A percentile compares a stretch with the other conserved stretches of the same genome.
Conservation (phyloP, 1,139 yeast genomes). For the Entelexis sorbosivorans region DNA sequence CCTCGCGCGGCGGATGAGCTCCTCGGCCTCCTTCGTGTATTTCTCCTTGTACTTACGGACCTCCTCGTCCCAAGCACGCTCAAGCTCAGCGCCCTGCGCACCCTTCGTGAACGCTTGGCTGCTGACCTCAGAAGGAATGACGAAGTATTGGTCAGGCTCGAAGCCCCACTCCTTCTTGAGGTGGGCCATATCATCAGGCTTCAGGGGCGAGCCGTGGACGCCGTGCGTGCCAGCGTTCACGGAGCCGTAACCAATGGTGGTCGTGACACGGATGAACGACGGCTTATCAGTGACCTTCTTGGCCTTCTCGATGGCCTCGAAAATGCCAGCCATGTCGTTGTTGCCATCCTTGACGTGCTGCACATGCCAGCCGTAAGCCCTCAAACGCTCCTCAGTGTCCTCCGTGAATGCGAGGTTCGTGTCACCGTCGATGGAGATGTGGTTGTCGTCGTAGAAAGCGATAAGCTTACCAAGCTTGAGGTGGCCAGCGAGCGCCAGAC, state of each 20-base stretch:
- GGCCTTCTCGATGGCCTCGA: constrained; percentile 52
- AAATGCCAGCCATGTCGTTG: constrained; percentile 61
- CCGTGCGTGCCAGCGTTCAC: constrained; percentile 73
- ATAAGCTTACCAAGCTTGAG: constrained; percentile 87
- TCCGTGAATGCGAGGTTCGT: constrained; percentile 90
- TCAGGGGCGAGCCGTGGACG: constrained; percentile 96
- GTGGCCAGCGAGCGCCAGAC: constrained; percentile 93
- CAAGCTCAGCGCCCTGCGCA: constrained; percentile 50
- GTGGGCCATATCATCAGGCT: constrained; percentile 85
- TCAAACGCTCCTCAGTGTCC: constrained; percentile 76
- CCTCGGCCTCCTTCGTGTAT: constrained; percentile 73
- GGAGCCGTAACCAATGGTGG: constrained; percentile 95
- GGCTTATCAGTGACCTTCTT: constrained; percentile 57
- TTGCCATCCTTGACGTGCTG: constrained; percentile 71
- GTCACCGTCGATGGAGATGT: constrained; percentile 92
- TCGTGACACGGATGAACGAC: constrained; percentile 75
- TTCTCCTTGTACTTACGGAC: constrained; percentile 53
- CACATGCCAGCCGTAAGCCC: constrained; percentile 93
- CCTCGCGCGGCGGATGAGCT: constrained; percentile 67
- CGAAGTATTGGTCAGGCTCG: constrained; percentile 73
- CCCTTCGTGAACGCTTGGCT: constrained; percentile 53
- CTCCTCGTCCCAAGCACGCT: constrained; percentile 62
- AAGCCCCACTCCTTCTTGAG: constrained; percentile 78
- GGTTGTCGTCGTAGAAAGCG: constrained; percentile 95
- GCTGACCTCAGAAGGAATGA: constrained; percentile 73